Percentiles rank a stretch among this genome's conserved stretches.
Evolutionary conservation across 768 basidiomycete species (phyloP).

Genomic region (Termitomyces sp.): DNA sequence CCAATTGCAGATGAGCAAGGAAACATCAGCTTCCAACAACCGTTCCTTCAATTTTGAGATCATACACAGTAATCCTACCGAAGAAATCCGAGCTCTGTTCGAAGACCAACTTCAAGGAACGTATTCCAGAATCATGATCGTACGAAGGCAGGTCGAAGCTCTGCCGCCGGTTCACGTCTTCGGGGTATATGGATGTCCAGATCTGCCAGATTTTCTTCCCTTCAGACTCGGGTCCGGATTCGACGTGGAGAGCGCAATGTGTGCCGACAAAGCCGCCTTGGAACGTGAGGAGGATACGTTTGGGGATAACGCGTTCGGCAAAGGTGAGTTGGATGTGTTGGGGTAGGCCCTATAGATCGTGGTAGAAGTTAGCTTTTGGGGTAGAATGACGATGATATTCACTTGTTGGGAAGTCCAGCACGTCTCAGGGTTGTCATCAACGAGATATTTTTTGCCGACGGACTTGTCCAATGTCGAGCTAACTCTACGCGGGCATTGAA

Average conservation of each 20-base stretch:
- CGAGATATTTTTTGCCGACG: slow-evolving; percentile 64
- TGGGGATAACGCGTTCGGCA: slow-evolving; percentile 47
- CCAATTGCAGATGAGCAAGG: too few species aligned
- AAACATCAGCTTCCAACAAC: slow-evolving; percentile 1
- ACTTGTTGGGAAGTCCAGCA: slow-evolving; percentile 87
- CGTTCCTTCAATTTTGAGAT: slow-evolving; percentile 11
- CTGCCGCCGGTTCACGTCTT: slow-evolving; percentile 76
- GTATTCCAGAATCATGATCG: slow-evolving; percentile 28
- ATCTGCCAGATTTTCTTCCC: slow-evolving; percentile 42
- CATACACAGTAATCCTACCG: slow-evolving; percentile 14
- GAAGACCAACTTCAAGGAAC: slow-evolving; percentile 62
- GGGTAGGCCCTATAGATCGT: slow-evolving; percentile 57
- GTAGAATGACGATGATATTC: background rate
- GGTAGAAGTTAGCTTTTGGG: background rate
- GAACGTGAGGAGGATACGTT: slow-evolving; percentile 60
- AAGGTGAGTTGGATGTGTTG: slow-evolving; percentile 74
- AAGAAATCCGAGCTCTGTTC: slow-evolving; percentile 5
- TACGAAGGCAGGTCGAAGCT: slow-evolving; percentile 48
- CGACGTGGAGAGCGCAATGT: slow-evolving; percentile 48
- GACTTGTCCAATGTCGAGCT: slow-evolving; percentile 78
- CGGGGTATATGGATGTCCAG: slow-evolving; percentile 62
- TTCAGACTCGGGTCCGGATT: slow-evolving; percentile 20
- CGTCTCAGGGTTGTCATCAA: slow-evolving; percentile 70
- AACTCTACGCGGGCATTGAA: slow-evolving; percentile 50
- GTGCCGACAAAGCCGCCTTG: slow-evolving; percentile 86